These are phyloP conservation scores for Chaetomiaceae sp. DNA, from an alignment of 2,329 filamentous ascomycete genomes.

Conservation along the genomic window DNA sequence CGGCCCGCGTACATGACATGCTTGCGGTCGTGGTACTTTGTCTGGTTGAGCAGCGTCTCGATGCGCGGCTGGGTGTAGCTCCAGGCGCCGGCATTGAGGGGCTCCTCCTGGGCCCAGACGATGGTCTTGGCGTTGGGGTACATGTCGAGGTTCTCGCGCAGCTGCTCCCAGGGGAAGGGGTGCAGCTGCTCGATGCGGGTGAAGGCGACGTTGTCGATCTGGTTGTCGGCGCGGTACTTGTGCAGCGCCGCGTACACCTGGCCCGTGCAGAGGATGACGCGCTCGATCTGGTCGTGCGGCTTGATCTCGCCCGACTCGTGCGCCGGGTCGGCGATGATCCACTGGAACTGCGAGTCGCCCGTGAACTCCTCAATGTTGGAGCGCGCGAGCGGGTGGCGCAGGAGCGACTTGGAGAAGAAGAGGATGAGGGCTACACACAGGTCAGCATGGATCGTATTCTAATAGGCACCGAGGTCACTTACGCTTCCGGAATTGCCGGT, in stretches of 20 bases:
- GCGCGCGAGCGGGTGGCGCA: slow-evolving; percentile 88
- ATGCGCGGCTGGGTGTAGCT: slow-evolving; percentile 95
- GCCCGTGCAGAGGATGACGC: slow-evolving; percentile 89
- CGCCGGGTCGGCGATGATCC: slow-evolving; percentile 89
- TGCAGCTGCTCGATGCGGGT: slow-evolving; percentile 96
- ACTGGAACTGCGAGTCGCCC: slow-evolving; percentile 88
- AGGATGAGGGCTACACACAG: slow-evolving; percentile 69
- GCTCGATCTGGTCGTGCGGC: slow-evolving; percentile 79
- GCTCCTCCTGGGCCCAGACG: slow-evolving; percentile 97
- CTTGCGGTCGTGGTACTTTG: slow-evolving; percentile 86
- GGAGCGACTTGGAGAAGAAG: slow-evolving; percentile 97
- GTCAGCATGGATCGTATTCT: slow-evolving; percentile 21
- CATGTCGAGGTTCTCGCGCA: slow-evolving; percentile 92
- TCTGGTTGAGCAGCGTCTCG: slow-evolving; percentile 92
- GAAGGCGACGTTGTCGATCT: slow-evolving; percentile 85
- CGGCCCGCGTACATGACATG: slow-evolving; percentile 97
- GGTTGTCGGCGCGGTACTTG: slow-evolving; percentile 85
- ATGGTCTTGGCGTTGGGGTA: slow-evolving; percentile 98
- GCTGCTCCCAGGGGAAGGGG: slow-evolving; percentile 96
- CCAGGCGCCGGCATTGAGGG: slow-evolving; percentile 95
- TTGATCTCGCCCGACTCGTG: slow-evolving; percentile 74
- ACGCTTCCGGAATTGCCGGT: slow-evolving; percentile 99
- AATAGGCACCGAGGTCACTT: slow-evolving; percentile 39
- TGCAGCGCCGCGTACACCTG: slow-evolving; percentile 88
- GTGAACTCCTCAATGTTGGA: slow-evolving; percentile 88